These are phyloP conservation scores for Cyclotella cryptica DNA, from an alignment of 108 stramenopile genomes.

Conservation along the genomic window DNA sequence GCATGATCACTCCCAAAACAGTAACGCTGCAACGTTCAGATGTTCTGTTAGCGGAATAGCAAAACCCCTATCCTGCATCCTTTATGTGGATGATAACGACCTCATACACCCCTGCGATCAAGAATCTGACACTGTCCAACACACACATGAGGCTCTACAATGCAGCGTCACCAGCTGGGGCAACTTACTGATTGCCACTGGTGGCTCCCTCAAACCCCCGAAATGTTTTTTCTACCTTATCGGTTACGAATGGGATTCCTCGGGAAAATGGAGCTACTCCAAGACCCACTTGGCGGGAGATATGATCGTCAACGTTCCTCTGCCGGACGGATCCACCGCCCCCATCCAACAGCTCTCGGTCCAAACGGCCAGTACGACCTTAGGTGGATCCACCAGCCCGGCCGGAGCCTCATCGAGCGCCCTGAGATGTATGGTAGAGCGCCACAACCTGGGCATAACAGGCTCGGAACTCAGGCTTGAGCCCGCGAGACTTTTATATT, in stretches of 20 bases:
- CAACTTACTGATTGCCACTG: neutral
- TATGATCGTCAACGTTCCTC: no score
- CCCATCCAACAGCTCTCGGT: no score
- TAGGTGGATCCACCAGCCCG: constrained; percentile 11
- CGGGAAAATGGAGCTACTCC: constrained; percentile 22
- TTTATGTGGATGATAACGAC: no score
- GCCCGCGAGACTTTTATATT: constrained; percentile 1
- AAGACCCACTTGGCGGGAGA: no score
- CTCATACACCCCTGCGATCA: constrained; percentile 4
- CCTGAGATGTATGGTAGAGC: neutral
- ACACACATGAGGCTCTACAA: no score
- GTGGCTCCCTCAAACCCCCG: no score
- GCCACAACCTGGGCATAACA: neutral
- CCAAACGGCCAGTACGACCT: neutral
- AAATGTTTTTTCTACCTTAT: no score
- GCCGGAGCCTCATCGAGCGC: neutral
- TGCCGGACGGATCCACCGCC: neutral
- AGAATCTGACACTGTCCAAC: neutral
- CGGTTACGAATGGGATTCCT: no score
- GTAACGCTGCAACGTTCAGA: no score
- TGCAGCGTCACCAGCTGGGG: no score
- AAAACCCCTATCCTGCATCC: neutral
- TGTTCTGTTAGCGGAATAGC: no score
- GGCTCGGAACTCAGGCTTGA: neutral
- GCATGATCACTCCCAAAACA: neutral